These are phyloP conservation scores for Tuber brumale DNA, from an alignment of 495 filamentous ascomycete genomes.

Conservation along the genomic window DNA sequence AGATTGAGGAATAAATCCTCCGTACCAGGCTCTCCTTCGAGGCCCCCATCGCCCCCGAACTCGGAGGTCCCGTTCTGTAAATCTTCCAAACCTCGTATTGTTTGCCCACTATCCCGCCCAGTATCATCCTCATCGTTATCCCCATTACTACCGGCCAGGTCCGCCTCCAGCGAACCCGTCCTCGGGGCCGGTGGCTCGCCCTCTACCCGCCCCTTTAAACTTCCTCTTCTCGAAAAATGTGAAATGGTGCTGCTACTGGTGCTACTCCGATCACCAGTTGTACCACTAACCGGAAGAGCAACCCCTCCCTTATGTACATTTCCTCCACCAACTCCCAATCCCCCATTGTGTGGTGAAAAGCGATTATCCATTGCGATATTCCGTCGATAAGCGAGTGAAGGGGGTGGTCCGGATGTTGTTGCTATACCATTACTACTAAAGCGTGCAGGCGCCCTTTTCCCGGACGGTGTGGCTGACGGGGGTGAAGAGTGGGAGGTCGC, in stretches of 20 bases:
- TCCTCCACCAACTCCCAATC: not conserved
- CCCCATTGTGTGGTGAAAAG: conserved; percentile 26
- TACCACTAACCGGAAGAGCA: conserved; percentile 7
- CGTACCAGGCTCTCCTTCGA: conserved; percentile 42
- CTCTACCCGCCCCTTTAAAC: conserved; percentile 19
- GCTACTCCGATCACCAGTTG: conserved; percentile 23
- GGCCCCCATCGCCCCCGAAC: conserved; percentile 3
- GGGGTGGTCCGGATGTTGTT: conserved; percentile 39
- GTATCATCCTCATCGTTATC: conserved; percentile 39
- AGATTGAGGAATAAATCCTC: conserved; percentile 63
- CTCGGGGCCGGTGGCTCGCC: conserved; percentile 15
- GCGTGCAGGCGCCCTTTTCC: conserved; percentile 29
- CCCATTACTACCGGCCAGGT: conserved; percentile 27
- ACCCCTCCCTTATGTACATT: not conserved
- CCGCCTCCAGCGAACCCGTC: conserved; percentile 21
- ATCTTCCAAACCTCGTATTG: conserved; percentile 41
- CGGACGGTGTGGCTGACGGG: conserved; percentile 13
- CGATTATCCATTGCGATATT: conserved; percentile 38
- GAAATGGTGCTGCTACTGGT: conserved; percentile 26
- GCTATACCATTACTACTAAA: conserved; percentile 44
- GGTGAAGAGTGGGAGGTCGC: conserved; percentile 20
- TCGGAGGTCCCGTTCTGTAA: conserved; percentile 20
- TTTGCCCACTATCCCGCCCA: conserved; percentile 42
- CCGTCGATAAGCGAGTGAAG: conserved; percentile 38
- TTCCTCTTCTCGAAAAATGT: conserved; percentile 27